phyloP scores from a whole-genome alignment of 441 rosid species.

The Capsella rubella region DNA sequence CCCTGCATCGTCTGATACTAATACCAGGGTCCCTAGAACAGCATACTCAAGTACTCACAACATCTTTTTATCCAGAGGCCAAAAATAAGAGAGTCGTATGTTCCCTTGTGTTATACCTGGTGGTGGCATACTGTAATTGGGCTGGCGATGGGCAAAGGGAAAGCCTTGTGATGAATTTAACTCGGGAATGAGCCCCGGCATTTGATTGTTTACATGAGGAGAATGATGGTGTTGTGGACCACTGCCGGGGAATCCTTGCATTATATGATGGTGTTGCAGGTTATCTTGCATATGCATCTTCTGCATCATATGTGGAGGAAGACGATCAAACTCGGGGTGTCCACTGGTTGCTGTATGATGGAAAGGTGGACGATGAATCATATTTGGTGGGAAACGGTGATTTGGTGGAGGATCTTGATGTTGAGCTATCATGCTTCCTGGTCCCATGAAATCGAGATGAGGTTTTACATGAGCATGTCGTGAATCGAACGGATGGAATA shows the following conservation, averaged over 20 bases:
- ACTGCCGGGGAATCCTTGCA: constrained; percentile 68
- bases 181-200: constrained; percentile 66
- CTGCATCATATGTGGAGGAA: constrained; percentile 62
- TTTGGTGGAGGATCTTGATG: constrained; percentile 61
- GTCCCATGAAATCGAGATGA: constrained; percentile 63
- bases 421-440: constrained; percentile 54
- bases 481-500: constrained; percentile 65
- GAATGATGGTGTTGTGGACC: constrained; percentile 50
- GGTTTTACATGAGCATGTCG: constrained; percentile 63
- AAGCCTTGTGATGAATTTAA: constrained; percentile 67
- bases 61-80: not conserved
- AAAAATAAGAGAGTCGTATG: constrained; percentile 5
- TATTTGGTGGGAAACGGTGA: constrained; percentile 65
- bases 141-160: constrained; percentile 69
- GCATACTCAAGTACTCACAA: constrained; percentile 8
- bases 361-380: constrained; percentile 77
- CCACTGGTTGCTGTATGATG: constrained; percentile 58
- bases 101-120: constrained; percentile 42
- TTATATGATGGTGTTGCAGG: constrained; percentile 65
- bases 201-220: constrained; percentile 64
- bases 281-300: constrained; percentile 72
- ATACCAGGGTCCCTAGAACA: not conserved
- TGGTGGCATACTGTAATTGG: constrained; percentile 66
- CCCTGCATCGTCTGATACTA: not conserved
- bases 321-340: constrained; percentile 66